A percentile compares a stretch with the other conserved stretches of the same genome.
phyloP scores from a whole-genome alignment of 495 filamentous ascomycete genomes.

The Rusavskia elegans region DNA sequence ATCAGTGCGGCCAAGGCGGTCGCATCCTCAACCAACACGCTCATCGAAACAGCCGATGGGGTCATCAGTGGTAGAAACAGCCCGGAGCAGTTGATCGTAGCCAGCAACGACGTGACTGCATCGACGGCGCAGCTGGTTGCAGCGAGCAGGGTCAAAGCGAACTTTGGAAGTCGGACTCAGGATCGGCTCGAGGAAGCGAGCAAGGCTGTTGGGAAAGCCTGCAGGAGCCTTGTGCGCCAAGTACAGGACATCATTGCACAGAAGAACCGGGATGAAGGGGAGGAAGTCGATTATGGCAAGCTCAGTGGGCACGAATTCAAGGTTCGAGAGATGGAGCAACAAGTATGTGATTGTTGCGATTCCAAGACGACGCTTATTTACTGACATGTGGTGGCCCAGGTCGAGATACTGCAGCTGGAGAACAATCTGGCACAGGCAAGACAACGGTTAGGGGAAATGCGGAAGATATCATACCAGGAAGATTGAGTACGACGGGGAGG shows the following conservation, averaged over 20 bases:
- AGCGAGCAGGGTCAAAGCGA: constrained; percentile 89
- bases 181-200: constrained; percentile 79
- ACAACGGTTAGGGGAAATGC: constrained; percentile 85
- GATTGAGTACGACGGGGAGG: constrained; percentile 30
- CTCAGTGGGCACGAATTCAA: constrained; percentile 92
- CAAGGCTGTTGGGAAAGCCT: constrained; percentile 83
- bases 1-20: constrained; percentile 96
- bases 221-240: constrained; percentile 73
- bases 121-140: constrained; percentile 94
- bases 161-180: constrained; percentile 92
- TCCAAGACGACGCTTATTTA: neutral
- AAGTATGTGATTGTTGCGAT: constrained; percentile 43
- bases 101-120: constrained; percentile 90
- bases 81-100: constrained; percentile 93
- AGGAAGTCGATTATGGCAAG: constrained; percentile 74
- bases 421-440: constrained; percentile 70
- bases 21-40: constrained; percentile 73
- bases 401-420: constrained; percentile 93
- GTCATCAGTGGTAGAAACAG: constrained; percentile 83
- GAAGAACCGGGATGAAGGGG: constrained; percentile 59
- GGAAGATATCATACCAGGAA: constrained; percentile 94
- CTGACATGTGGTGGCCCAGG: constrained; percentile 32
- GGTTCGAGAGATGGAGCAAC: constrained; percentile 97
- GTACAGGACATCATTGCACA: constrained; percentile 88
- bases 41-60: constrained; percentile 95